These are phyloP conservation scores for Eremochloa ophiuroides DNA, from an alignment of 176 grass and related monocot species.

Conservation along the genomic window DNA sequence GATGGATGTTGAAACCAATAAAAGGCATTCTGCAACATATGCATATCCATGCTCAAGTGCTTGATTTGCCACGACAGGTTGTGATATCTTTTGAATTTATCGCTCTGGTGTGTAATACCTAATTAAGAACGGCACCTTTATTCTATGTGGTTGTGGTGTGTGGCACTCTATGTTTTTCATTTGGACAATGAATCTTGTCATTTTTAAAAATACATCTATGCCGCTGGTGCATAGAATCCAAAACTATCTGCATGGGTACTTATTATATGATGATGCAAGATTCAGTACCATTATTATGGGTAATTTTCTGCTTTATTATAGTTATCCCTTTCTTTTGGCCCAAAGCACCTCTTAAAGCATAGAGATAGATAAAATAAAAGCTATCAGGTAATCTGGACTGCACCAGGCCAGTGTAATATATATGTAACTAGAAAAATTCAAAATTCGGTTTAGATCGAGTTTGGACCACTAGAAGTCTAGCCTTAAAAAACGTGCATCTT, in stretches of 20 bases:
- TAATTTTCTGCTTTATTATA: not conserved
- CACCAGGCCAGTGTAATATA: not conserved
- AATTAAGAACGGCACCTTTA: not conserved
- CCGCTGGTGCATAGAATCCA: not conserved
- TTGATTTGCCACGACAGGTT: not conserved
- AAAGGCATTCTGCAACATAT: conserved; percentile 17
- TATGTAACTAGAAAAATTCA: too few species aligned
- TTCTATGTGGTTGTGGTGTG: not conserved
- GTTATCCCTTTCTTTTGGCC: not conserved
- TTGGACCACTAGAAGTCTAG: too few species aligned
- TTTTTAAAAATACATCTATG: conserved; percentile 16
- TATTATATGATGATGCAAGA: not conserved
- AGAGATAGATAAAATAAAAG: not conserved
- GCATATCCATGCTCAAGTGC: not conserved
- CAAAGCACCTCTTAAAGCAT: not conserved
- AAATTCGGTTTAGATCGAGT: too few species aligned
- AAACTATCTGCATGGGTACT: not conserved
- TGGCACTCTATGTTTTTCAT: conserved; percentile 2
- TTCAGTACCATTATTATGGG: not conserved
- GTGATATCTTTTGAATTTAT: not conserved
- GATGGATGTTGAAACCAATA: conserved; percentile 20
- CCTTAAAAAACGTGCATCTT: too few species aligned
- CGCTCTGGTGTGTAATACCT: conserved; percentile 16
- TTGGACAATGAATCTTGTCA: conserved; percentile 4
- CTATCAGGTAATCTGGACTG: not conserved